Conservation (phyloP, 2,329 filamentous ascomycete species). For the Whalleya microplaca region DNA sequence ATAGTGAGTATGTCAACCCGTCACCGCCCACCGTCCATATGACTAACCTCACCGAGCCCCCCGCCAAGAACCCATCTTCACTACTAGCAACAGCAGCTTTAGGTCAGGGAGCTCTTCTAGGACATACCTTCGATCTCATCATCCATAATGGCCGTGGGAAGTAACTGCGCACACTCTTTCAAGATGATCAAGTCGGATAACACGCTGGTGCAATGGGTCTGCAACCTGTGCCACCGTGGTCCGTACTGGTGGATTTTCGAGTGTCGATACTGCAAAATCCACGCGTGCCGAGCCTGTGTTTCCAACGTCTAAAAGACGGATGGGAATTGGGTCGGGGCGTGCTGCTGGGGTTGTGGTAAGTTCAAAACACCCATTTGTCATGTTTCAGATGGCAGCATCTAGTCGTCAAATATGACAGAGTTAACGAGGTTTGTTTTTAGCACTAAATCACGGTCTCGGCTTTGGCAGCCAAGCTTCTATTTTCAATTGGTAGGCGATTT, state of each 20-base stretch:
- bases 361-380: slow-evolving; percentile 16
- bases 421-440: slow-evolving; percentile 19
- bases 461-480: slow-evolving; percentile 13
- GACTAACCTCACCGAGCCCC: slow-evolving; percentile 14
- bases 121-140: slow-evolving; percentile 11
- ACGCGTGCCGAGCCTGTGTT: slow-evolving; percentile 64
- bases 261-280: slow-evolving; percentile 70
- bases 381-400: slow-evolving; percentile 25
- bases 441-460: slow-evolving; percentile 6
- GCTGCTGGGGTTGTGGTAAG: slow-evolving; percentile 20
- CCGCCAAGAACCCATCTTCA: slow-evolving; percentile 1
- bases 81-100: background rate
- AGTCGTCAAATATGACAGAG: slow-evolving; percentile 19
- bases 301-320: slow-evolving; percentile 43
- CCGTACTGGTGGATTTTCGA: slow-evolving; percentile 72
- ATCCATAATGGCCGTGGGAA: slow-evolving; percentile 55
- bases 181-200: slow-evolving; percentile 69
- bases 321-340: slow-evolving; percentile 12
- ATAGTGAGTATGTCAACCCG: slow-evolving; percentile 13
- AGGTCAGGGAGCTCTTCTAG: slow-evolving; percentile 11
- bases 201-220: slow-evolving; percentile 67
- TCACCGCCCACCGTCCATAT: background rate
- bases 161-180: slow-evolving; percentile 65
- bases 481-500: slow-evolving; percentile 17
- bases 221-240: slow-evolving; percentile 65